Evolutionary conservation across 2,329 filamentous ascomycete genomes (phyloP).

Genomic region (Microcyclospora tardicrescens): DNA sequence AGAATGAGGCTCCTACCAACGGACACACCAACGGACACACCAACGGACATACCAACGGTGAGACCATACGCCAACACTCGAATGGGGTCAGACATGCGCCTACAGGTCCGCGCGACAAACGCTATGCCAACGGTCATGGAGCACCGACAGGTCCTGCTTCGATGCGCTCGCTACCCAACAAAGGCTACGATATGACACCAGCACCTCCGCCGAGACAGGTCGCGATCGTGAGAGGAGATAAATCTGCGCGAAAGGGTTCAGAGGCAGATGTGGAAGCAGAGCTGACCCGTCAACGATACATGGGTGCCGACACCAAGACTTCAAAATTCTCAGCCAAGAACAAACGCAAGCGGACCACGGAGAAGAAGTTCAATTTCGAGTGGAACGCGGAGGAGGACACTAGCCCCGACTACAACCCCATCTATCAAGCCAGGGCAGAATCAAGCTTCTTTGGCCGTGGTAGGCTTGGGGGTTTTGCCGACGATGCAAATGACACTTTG

Average conservation of each 20-base stretch:
- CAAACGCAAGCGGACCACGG: conserved; percentile 82
- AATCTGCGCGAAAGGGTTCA: conserved; percentile 31
- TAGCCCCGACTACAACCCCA: conserved; percentile 65
- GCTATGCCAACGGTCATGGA: conserved; percentile 36
- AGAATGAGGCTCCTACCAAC: conserved; percentile 15
- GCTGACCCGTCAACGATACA: conserved; percentile 68
- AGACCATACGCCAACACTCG: conserved; percentile 1
- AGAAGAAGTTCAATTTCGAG: conserved; percentile 98
- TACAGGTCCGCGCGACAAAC: conserved; percentile 60
- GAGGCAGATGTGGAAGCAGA: conserved; percentile 56
- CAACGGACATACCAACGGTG: conserved; percentile 2
- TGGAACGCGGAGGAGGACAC: conserved; percentile 96
- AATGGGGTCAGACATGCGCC: conserved; percentile 28
- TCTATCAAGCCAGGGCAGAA: conserved; percentile 57
- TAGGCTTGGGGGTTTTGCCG: conserved; percentile 52
- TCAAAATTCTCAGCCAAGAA: conserved; percentile 91
- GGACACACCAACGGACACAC: conserved; percentile 5
- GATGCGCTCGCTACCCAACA: conserved; percentile 33
- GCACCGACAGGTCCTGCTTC: conserved; percentile 38
- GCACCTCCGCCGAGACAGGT: conserved; percentile 35
- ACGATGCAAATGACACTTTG: conserved; percentile 39
- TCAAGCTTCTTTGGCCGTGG: conserved; percentile 59
- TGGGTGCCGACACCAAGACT: conserved; percentile 77
- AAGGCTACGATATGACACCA: conserved; percentile 38
- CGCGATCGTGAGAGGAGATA: conserved; percentile 22